These are phyloP conservation scores for Fraxinus excelsior DNA, from an alignment of 257 asterid genomes.

Conservation along the genomic window DNA sequence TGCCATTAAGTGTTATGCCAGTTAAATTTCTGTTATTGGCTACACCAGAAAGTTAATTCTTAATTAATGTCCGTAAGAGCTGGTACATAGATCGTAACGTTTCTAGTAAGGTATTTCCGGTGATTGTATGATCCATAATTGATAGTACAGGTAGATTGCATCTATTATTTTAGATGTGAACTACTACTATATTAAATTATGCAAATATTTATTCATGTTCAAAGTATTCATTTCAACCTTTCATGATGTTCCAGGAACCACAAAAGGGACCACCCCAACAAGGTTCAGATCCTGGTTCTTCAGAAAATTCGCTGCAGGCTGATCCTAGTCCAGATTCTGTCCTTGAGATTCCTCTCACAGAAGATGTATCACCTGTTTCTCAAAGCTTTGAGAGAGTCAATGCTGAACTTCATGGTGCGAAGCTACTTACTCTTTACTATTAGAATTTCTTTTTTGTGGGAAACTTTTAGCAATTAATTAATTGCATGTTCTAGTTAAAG, in stretches of 20 bases:
- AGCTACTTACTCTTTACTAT: constrained; percentile 18
- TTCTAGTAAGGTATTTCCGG: not conserved
- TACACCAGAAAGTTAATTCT: not conserved
- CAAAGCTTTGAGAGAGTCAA: constrained; percentile 79
- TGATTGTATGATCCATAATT: not conserved
- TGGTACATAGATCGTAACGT: not conserved
- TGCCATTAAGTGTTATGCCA: not conserved
- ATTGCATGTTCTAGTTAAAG: not conserved
- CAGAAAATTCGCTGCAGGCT: constrained; percentile 65
- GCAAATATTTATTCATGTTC: not conserved
- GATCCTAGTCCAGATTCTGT: constrained; percentile 86
- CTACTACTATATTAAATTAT: not conserved
- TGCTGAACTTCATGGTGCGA: constrained; percentile 77
- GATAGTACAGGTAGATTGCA: not conserved
- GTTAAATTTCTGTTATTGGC: not conserved
- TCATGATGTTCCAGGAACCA: constrained; percentile 29
- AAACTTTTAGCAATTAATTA: not conserved
- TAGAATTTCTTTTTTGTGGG: not conserved
- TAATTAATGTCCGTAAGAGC: not conserved
- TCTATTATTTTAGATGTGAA: not conserved
- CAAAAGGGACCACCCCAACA: constrained; percentile 15
- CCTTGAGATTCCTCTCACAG: constrained; percentile 65
- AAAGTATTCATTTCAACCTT: not conserved
- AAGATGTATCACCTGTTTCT: constrained; percentile 53
- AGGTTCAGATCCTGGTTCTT: constrained; percentile 32